phyloP scores from a whole-genome alignment of 2,329 filamentous ascomycete species.

The Shiraia bambusicola region DNA sequence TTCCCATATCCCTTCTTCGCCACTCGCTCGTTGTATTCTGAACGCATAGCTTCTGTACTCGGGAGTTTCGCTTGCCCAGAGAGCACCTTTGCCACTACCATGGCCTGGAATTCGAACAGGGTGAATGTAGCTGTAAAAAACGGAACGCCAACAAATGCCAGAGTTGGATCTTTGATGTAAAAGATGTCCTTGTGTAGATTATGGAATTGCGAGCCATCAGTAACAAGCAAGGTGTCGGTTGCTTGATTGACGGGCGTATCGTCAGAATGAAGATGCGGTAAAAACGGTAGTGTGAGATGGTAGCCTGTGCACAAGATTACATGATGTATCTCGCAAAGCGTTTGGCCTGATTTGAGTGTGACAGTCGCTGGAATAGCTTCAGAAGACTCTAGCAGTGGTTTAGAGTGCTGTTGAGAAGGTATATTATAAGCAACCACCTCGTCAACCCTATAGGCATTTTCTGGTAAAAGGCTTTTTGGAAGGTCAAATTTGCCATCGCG shows the following conservation, averaged over 20 bases:
- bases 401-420: not conserved
- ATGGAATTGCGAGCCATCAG: conserved; percentile 63
- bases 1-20: conserved; percentile 46
- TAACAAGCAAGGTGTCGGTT: conserved; percentile 59
- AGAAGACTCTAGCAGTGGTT: conserved; percentile 8
- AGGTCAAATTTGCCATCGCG: conserved; percentile 64
- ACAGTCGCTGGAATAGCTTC: conserved; percentile 54
- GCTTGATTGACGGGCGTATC: conserved; percentile 49
- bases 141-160: conserved; percentile 65
- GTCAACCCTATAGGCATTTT: conserved; percentile 54
- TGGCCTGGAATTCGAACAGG: conserved; percentile 69
- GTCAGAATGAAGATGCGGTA: conserved; percentile 55
- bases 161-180: conserved; percentile 66
- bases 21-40: conserved; percentile 44
- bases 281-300: conserved; percentile 66
- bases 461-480: conserved; percentile 55
- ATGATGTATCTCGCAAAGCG: conserved; percentile 58
- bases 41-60: conserved; percentile 44
- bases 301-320: conserved; percentile 71
- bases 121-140: conserved; percentile 69
- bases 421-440: conserved; percentile 54
- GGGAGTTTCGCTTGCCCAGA: conserved; percentile 56
- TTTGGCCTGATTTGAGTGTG: conserved; percentile 55
- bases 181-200: conserved; percentile 72
- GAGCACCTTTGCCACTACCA: conserved; percentile 60